Evolutionary conservation across 2,329 filamentous ascomycete genomes (phyloP), one percentile per base, ranked within the genome.

Genomic region (Hansfordia pulvinata): DNA sequence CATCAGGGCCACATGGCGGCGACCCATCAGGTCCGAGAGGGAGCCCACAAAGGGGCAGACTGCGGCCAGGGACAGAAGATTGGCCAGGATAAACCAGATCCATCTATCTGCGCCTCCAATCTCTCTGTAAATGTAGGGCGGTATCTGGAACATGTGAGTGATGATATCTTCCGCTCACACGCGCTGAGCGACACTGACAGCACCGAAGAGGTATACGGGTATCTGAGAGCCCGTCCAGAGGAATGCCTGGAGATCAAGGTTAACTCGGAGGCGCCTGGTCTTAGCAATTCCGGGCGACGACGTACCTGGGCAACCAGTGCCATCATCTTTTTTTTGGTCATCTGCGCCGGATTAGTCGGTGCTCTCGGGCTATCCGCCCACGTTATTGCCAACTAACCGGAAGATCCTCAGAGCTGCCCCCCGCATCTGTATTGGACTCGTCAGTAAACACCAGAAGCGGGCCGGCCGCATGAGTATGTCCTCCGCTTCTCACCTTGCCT

Each of bases 21-120:
- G 65, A 28, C 73, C 72, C 25, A 76, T 50, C 6, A 77, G 50
- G 51, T 78, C 73, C 2, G 71, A 76, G 1, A 78, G 48, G 2
- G 68, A 64, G 8, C 76, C 76, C 2, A 81, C 75, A 38, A 82
- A 74, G 8, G 69, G 69, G 31, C 65, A 70, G 2, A 73, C 50
- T 3, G 61, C 63, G 3, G 66, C 67, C 25, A 64, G 58, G 3
- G 64, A 57, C n/a, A 74, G 58, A 6, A 73, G 50, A 35, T 72
- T 64, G 10, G 52, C 57, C 3, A 59, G 50, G 9, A 58, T 56
- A 49, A 73, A 64, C 73, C 70, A 75, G n/a, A 69, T 55, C 62
- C 65, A 75, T 34, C 62, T 53, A 39, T 71, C 65, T 4, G 58
- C 50, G 28, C 72, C 72, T 15, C 72, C 72, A 31, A 78, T 62